Conservation (phyloP, 2,329 filamentous ascomycete genomes). For the Penicillium oxalicum region DNA sequence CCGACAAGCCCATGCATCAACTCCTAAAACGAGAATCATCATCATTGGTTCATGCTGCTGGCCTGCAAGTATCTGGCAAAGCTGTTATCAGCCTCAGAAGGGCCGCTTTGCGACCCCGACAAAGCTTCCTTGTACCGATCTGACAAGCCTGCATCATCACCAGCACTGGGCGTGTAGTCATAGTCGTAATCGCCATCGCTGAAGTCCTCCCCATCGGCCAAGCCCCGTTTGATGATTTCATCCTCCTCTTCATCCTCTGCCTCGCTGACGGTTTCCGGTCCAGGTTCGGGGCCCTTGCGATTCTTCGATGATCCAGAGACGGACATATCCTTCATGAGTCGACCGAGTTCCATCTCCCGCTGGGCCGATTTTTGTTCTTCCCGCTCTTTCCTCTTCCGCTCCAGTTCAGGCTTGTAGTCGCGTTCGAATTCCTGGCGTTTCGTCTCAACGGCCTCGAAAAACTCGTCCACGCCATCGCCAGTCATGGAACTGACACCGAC, state of each 20-base stretch:
- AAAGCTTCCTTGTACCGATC: slow-evolving; percentile 72
- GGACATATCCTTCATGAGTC: slow-evolving; percentile 91
- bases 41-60: slow-evolving; percentile 29
- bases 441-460: slow-evolving; percentile 80
- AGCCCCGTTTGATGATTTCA: slow-evolving; percentile 37
- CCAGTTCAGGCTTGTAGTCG: slow-evolving; percentile 89
- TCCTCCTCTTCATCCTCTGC: slow-evolving; percentile 47
- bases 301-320: slow-evolving; percentile 43
- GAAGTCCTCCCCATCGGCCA: slow-evolving; percentile 46
- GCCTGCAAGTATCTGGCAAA: slow-evolving; percentile 47
- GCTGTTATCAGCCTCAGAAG: slow-evolving; percentile 45
- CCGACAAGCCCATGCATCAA: slow-evolving; percentile 3
- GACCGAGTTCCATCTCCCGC: slow-evolving; percentile 76
- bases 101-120: slow-evolving; percentile 43
- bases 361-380: slow-evolving; percentile 66
- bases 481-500: slow-evolving; percentile 92
- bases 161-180: slow-evolving; percentile 51
- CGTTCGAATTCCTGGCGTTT: slow-evolving; percentile 83
- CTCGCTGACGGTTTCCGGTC: slow-evolving; percentile 45
- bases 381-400: slow-evolving; percentile 67
- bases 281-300: slow-evolving; percentile 22
- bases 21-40: slow-evolving; percentile 3
- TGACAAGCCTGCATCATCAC: slow-evolving; percentile 61
- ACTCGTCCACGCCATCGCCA: slow-evolving; percentile 84
- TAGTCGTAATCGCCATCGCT: slow-evolving; percentile 47